Evolutionary conservation across 768 basidiomycete species (phyloP).

Genomic region (Mycena belliarum): DNA sequence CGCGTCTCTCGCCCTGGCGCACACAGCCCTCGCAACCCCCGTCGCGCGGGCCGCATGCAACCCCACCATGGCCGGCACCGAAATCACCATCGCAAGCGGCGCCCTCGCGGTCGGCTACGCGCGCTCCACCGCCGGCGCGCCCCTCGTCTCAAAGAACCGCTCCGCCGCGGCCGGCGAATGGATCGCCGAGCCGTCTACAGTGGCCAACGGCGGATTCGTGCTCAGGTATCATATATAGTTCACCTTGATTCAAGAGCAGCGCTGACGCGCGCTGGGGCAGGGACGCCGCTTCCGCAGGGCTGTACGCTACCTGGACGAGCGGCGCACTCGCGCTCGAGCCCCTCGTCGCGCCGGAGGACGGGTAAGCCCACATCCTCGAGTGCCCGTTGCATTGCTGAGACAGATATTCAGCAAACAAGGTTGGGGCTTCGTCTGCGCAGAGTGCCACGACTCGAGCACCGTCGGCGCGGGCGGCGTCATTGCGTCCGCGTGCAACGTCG

Average conservation of each 20-base stretch:
- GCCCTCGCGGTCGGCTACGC: slow-evolving; percentile 9
- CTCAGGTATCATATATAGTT: slow-evolving; percentile 1
- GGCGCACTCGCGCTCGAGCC: slow-evolving; percentile 9
- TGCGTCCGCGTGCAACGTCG: slow-evolving; percentile 3
- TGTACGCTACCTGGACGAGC: slow-evolving; percentile 2
- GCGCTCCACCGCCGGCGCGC: slow-evolving; percentile 5
- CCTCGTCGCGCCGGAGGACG: slow-evolving; percentile 12
- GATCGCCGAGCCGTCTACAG: slow-evolving; percentile 1
- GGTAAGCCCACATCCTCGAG: not conserved
- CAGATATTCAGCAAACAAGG: slow-evolving; percentile 5
- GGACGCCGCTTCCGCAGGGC: slow-evolving; percentile 2
- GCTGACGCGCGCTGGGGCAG: no score
- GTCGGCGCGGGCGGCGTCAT: not conserved
- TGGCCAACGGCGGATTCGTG: slow-evolving; percentile 4
- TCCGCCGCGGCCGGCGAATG: not conserved
- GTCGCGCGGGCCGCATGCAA: slow-evolving; percentile 16
- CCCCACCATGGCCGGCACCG: not conserved
- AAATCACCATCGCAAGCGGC: slow-evolving; percentile 14
- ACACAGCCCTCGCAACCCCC: not conserved
- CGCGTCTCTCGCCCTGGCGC: slow-evolving; percentile 5
- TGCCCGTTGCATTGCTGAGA: not conserved
- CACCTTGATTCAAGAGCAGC: no score
- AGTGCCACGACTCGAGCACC: slow-evolving; percentile 2
- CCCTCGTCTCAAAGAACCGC: slow-evolving; percentile 8
- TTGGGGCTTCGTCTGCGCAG: slow-evolving; percentile 15